Percentiles rank a stretch among this genome's conserved stretches.
Conservation (phyloP, 2,329 filamentous ascomycete species). For the Cladophialophora immunda region DNA sequence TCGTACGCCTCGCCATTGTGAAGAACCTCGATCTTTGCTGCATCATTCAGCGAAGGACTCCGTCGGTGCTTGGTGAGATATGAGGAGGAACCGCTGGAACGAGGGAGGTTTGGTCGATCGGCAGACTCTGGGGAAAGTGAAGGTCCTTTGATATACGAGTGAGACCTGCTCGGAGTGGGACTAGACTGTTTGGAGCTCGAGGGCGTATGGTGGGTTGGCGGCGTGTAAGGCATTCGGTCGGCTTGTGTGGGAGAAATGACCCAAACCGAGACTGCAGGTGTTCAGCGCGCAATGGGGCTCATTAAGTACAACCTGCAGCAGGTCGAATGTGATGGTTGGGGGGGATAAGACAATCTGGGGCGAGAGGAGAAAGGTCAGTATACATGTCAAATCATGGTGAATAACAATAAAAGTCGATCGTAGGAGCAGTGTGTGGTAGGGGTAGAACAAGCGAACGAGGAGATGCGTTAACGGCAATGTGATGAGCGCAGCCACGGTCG, state of each 20-base stretch:
- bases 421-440: constrained; percentile 28
- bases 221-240: constrained; percentile 61
- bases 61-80: constrained; percentile 70
- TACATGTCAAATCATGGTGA: constrained; percentile 32
- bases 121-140: constrained; percentile 43
- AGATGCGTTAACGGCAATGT: constrained; percentile 23
- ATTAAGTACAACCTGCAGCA: constrained; percentile 34
- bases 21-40: constrained; percentile 41
- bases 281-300: constrained; percentile 36
- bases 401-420: constrained; percentile 31
- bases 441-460: constrained; percentile 24
- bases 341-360: constrained; percentile 27
- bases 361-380: constrained; percentile 30
- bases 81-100: constrained; percentile 66
- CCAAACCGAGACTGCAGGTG: constrained; percentile 33
- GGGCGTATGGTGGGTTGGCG: constrained; percentile 64
- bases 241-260: constrained; percentile 30
- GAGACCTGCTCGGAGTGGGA: constrained; percentile 59
- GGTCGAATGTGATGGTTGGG: constrained; percentile 31
- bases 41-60: constrained; percentile 60
- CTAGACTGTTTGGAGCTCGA: constrained; percentile 63
- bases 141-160: constrained; percentile 55
- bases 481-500: constrained; percentile 28
- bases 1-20: constrained; percentile 36
- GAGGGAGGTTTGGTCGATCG: constrained; percentile 59